A percentile compares a stretch with the other conserved stretches of the same genome.
Conservation (phyloP, 345 rosid species). For the Mercurialis annua region DNA sequence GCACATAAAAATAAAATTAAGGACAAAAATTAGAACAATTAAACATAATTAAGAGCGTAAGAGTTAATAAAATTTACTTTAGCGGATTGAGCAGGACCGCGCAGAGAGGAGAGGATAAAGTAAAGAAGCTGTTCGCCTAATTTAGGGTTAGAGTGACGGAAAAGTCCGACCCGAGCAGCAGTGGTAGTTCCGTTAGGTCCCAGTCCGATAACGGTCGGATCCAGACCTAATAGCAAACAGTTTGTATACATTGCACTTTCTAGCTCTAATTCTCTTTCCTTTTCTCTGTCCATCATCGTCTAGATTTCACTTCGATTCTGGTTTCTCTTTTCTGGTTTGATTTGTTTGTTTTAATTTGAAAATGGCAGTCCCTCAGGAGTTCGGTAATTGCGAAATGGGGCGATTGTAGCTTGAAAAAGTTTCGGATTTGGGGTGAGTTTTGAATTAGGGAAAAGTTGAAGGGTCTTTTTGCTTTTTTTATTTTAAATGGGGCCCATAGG, state of each 20-base stretch:
- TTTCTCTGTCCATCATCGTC: conserved; percentile 92
- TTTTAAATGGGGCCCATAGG: conserved; percentile 15
- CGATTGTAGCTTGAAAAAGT: background rate
- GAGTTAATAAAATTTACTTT: conserved; percentile 43
- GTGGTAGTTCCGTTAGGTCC: conserved; percentile 71
- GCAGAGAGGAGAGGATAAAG: conserved; percentile 97
- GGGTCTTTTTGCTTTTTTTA: background rate
- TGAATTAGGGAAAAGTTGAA: background rate
- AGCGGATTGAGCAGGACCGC: conserved; percentile 93
- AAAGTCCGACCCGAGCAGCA: conserved; percentile 90
- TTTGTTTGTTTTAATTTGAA: conserved; percentile 18
- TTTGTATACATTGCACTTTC: conserved; percentile 99
- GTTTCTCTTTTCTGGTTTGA: conserved; percentile 14
- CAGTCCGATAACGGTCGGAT: conserved; percentile 85
- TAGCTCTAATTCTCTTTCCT: conserved; percentile 97
- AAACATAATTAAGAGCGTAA: conserved; percentile 8
- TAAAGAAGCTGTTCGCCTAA: conserved; percentile 98
- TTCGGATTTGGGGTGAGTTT: background rate
- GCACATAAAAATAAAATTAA: conserved; percentile 9
- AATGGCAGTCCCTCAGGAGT: conserved; percentile 23
- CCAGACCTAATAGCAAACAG: conserved; percentile 89
- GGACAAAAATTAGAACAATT: background rate
- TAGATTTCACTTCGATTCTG: conserved; percentile 17
- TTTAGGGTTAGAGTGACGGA: conserved; percentile 99
- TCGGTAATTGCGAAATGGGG: conserved; percentile 16